Evolutionary conservation across 768 basidiomycete species (phyloP), one percentile per base, ranked within the genome.

Genomic region (Mycena indigotica): DNA sequence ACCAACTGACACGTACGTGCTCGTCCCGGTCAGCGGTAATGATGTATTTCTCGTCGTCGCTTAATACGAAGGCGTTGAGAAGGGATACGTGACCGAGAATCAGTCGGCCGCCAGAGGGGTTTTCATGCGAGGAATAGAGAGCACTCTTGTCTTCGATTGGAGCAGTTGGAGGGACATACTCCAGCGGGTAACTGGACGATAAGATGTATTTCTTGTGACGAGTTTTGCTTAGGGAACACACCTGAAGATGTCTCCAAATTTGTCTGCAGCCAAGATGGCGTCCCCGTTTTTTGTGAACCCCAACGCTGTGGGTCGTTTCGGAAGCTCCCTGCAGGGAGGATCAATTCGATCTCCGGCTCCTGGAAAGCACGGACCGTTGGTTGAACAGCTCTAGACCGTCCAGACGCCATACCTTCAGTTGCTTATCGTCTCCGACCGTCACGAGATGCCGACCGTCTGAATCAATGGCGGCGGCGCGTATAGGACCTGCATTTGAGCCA

Each of bases 1-100:
- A 98, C 84, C 91, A 84, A 66, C 91, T 95, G 16, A 96, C 82
- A 53, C 97, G 81, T 50, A 99, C 89, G 68, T 98, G 97, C 69
- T 98, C 97, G 67, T 99, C 97, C 44, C 97, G 77, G 68, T 98
- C 97, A 0, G 93, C 89, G 0, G 94, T 93, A 61, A 98, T 81
- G 66, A 99, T 87, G 67, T 80, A 87, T 52, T 79, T 80, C 64
- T 87, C 85, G 66, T 91, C 87, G 0, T 72, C 69, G 0, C 86
- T 82, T 53, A 96, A 81, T 41, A 88, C 66, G 70, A 90, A 87
- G 1, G 80, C 72, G 12, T 89, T 96, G 56, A 98, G 72, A 39
- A 93, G 83, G 13, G 95, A 97, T 1, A 89, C 85, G 67, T 99
- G 97, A 8, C 97, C 96, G 0, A 96, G 77, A 35, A 95, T 72